Evolutionary conservation across 2,329 filamentous ascomycete genomes (phyloP).

Genomic region (Sporothrix pallida): DNA sequence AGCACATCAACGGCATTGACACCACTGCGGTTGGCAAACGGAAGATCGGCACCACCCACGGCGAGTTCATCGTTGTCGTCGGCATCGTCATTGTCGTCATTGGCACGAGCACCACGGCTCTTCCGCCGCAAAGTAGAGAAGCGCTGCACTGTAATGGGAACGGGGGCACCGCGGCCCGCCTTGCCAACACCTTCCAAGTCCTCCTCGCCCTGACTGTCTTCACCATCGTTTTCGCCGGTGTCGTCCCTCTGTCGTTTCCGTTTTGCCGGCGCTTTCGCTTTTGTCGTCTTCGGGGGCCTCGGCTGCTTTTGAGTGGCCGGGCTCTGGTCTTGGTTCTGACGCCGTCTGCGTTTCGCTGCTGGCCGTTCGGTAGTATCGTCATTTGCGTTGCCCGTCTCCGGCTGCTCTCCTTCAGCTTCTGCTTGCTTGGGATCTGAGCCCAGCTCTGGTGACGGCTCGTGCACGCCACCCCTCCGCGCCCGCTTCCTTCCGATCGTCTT

Average conservation of each 20-base stretch:
- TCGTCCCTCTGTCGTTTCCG: slow-evolving; percentile 36
- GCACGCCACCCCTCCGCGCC: slow-evolving; percentile 46
- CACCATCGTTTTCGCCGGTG: slow-evolving; percentile 40
- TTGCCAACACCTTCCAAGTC: slow-evolving; percentile 40
- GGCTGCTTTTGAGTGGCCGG: slow-evolving; percentile 53
- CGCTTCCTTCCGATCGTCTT: slow-evolving; percentile 52
- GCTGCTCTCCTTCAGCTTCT: slow-evolving; percentile 44
- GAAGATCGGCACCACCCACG: slow-evolving; percentile 58
- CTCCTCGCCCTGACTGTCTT: slow-evolving; percentile 32
- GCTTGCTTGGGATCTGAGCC: slow-evolving; percentile 47
- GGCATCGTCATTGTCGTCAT: neutral
- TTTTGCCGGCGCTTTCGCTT: slow-evolving; percentile 44
- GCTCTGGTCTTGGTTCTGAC: slow-evolving; percentile 47
- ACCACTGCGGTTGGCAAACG: slow-evolving; percentile 58
- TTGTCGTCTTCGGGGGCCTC: slow-evolving; percentile 39
- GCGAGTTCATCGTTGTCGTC: slow-evolving; percentile 49
- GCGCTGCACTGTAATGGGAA: slow-evolving; percentile 66
- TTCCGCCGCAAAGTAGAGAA: slow-evolving; percentile 53
- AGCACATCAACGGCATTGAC: slow-evolving; percentile 69
- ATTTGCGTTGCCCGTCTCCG: neutral
- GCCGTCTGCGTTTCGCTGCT: slow-evolving; percentile 48
- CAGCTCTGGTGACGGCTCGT: slow-evolving; percentile 51
- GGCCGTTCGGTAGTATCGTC: slow-evolving; percentile 41
- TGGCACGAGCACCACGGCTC: neutral
- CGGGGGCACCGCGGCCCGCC: slow-evolving; percentile 37